Evolutionary conservation across 2,329 filamentous ascomycete genomes (phyloP).

Genomic region (Fusarium bactridioides): DNA sequence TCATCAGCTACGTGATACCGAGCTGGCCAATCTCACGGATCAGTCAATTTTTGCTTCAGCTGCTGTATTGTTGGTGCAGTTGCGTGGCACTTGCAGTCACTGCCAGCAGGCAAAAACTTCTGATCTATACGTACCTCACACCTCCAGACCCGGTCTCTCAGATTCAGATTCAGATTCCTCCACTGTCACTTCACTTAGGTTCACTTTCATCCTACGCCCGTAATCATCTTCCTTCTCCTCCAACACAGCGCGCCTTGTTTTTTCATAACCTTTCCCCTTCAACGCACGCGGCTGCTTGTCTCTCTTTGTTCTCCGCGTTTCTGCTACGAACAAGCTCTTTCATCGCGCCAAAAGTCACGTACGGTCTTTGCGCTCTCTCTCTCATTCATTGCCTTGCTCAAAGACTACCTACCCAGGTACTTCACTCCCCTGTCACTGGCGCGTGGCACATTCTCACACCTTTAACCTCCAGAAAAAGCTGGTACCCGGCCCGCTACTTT

Average conservation of each 20-base stretch:
- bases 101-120: slow-evolving; percentile 39
- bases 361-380: slow-evolving; percentile 15
- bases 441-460: slow-evolving; percentile 37
- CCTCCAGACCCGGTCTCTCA: not conserved
- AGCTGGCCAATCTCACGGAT: not conserved
- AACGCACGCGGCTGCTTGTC: not conserved
- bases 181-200: slow-evolving; percentile 8
- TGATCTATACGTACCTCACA: slow-evolving; percentile 41
- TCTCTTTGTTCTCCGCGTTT: slow-evolving; percentile 9
- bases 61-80: slow-evolving; percentile 25
- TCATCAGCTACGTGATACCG: slow-evolving; percentile 11
- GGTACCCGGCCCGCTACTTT: slow-evolving; percentile 30
- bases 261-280: not conserved
- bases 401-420: slow-evolving; percentile 4
- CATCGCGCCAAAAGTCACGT: slow-evolving; percentile 33
- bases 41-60: slow-evolving; percentile 17
- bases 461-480: slow-evolving; percentile 34
- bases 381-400: slow-evolving; percentile 16
- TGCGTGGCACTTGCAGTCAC: slow-evolving; percentile 34
- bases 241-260: not conserved
- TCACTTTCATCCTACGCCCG: slow-evolving; percentile 25
- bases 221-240: slow-evolving; percentile 18
- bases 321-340: slow-evolving; percentile 14
- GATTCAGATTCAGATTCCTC: slow-evolving; percentile 30
- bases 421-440: slow-evolving; percentile 28